Evolutionary conservation across 148 eudicot genomes (phyloP), one percentile per base, ranked within the genome.

Genomic region (Oxyria digyna): DNA sequence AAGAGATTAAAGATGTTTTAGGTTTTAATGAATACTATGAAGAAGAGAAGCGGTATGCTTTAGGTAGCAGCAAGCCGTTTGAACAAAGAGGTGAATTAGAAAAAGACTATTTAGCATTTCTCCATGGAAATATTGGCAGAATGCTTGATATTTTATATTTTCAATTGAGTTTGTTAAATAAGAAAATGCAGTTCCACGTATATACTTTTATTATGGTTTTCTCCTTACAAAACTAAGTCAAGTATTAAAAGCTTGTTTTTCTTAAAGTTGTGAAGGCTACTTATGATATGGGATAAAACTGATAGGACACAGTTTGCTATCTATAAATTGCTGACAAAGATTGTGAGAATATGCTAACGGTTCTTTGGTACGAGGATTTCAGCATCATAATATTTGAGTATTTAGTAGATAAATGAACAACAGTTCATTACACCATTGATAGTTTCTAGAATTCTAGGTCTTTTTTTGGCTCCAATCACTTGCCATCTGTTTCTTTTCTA

Each of bases 1-100:
- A 86, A 82, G 98, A 93, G 78, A 68, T 93, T 32, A 87, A 89
- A 75, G 96, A 86, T 74, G 81, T 87, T 62, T 81, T 93, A 78
- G 98, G 96, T 72, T 93, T 93, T 68, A 87, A 88, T 72, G 66
- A 69, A 48, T 93, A 93, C 71, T 93, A 93, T 74, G 92, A 87
- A 72, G 96, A 93, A 80, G 96, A 89, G 82, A 90, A 82, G 76
- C 87, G 57, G 33, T 93, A 93, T 80, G 78, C 80, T 69, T 69
- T 81, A 33, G 71, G 68, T 20, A 70, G 70, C 48, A 69, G 70
- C 62, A 83, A 75, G 75, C 33, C 73, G 55, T 73, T 77, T 79
- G 65, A 76, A 15, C 77, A 70, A 26, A 73, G 63, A 86, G 96
- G 98, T 89, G 68, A 52, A 78, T 70, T 26, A 32, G 68, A 15